Base-by-base conservation (phyloP, 805 yeast species). In the Saccharomycopsis guyanensis region DNA sequence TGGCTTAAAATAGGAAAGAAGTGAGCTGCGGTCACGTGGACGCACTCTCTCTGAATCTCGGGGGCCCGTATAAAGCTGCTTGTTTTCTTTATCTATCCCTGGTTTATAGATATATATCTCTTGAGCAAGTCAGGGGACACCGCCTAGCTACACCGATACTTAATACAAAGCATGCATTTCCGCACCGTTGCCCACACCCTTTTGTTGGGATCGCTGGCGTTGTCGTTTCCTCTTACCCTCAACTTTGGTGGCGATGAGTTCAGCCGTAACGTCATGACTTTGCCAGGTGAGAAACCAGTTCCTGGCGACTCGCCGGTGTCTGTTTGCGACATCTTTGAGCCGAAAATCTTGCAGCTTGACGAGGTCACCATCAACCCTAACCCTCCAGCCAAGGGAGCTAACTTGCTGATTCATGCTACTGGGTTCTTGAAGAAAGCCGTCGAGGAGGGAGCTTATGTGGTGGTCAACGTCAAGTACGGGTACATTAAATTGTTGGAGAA, bases 391-490 rank as follows among this genome's bases (percentile, higher is more conserved):
- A 80, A 88, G 57, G 97, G 97, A n/a, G 66, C 71, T 36, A 85
- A 87, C 60, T 69, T 93, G 59, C 83, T 95, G 5, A 77, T 93
- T 47, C 60, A 72, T 18, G 98, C 96, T 2, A 62, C 69, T 3
- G 98, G 96, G 2, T 60, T 61, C 32, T 65, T 91, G 43, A 50
- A 67, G 19, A 60, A 71, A 42, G 69, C 69, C 6, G 68, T 93
- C 32, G 76, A 63, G 24, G 91, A 86, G 16, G 98, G 98, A 29
- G 86, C 97, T 0, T 93, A 89, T 58, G 94, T 93, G 42, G 96
- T 89, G 55, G 91, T 93, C 24, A 94, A 87, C 55, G 97, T 93
- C 18, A 75, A 85, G 54, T 83, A 88, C 58, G 98, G 97, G 4
- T 89, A 84, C 66, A 89, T 93, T 65, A 84, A 84, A 56, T 72